A percentile compares a stretch with the other conserved stretches of the same genome.
Conservation (phyloP, 164 flowering plant species). For the Nelumbo lutea region DNA sequence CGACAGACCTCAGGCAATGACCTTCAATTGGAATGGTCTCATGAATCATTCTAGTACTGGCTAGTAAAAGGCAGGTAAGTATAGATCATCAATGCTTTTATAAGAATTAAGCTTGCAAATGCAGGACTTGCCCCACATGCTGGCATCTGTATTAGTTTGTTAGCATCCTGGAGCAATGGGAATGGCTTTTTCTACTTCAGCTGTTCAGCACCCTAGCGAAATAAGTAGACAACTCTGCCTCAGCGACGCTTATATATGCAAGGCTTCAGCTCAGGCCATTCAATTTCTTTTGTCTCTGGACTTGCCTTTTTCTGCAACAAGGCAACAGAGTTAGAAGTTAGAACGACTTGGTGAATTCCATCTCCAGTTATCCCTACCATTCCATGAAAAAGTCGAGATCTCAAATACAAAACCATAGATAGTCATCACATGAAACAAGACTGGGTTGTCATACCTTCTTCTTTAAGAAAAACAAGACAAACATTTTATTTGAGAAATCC, state of each 20-base stretch:
- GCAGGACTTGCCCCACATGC: neutral
- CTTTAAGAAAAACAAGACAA: constrained; percentile 67
- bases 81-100: neutral
- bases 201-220: too few relatives aligned
- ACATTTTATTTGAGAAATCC: constrained; percentile 96
- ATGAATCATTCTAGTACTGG: neutral
- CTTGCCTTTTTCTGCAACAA: constrained; percentile 40
- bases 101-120: neutral
- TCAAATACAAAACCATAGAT: neutral
- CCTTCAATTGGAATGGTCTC: neutral
- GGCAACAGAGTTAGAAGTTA: neutral
- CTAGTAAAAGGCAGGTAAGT: neutral
- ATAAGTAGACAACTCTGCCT: constrained; percentile 6
- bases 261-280: constrained; percentile 90
- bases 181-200: neutral
- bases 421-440: neutral
- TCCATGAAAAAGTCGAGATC: neutral
- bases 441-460: constrained; percentile 46
- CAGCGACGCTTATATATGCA: constrained; percentile 89
- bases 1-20: neutral
- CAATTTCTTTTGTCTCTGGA: constrained; percentile 32
- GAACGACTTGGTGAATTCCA: neutral
- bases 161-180: neutral
- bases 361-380: neutral
- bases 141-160: neutral